Conservation (phyloP, 768 basidiomycete genomes). For the Psilocybe subaeruginosa region DNA sequence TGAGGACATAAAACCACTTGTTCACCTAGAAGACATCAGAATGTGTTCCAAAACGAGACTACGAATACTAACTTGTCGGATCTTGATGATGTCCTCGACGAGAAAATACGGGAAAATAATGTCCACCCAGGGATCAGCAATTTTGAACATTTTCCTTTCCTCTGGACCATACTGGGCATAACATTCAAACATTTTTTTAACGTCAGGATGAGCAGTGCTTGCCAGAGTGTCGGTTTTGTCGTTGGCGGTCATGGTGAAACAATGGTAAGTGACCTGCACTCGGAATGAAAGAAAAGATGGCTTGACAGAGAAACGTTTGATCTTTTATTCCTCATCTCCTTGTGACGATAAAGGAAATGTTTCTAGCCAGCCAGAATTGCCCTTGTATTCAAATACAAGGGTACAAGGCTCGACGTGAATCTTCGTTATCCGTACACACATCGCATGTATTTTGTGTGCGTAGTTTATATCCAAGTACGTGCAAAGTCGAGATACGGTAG, state of each 20-base stretch:
- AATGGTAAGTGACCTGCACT: slow-evolving; percentile 17
- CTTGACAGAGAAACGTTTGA: background rate
- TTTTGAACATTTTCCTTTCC: slow-evolving; percentile 25
- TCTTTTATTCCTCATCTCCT: slow-evolving; percentile 3
- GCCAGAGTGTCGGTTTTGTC: background rate
- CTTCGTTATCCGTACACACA: too few relatives aligned
- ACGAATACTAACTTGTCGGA: slow-evolving; percentile 41
- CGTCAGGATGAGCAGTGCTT: background rate
- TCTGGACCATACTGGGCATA: slow-evolving; percentile 16
- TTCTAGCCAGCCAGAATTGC: background rate
- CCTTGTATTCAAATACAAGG: background rate
- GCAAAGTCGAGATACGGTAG: too few relatives aligned
- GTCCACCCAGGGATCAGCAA: slow-evolving; percentile 46
- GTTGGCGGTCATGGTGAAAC: background rate
- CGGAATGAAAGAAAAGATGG: slow-evolving; percentile 3
- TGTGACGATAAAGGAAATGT: slow-evolving; percentile 12
- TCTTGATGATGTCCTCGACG: slow-evolving; percentile 49
- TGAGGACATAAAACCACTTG: slow-evolving; percentile 61
- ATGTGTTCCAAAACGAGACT: background rate
- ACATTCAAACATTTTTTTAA: background rate
- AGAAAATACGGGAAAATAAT: slow-evolving; percentile 42
- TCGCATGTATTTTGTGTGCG: too few relatives aligned
- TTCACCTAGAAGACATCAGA: slow-evolving; percentile 44
- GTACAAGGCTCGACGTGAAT: too few relatives aligned
- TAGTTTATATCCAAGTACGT: too few relatives aligned